Evolutionary conservation across 192 early-diverging fungal species (phyloP).

Genomic region (Backusella psychrophila): DNA sequence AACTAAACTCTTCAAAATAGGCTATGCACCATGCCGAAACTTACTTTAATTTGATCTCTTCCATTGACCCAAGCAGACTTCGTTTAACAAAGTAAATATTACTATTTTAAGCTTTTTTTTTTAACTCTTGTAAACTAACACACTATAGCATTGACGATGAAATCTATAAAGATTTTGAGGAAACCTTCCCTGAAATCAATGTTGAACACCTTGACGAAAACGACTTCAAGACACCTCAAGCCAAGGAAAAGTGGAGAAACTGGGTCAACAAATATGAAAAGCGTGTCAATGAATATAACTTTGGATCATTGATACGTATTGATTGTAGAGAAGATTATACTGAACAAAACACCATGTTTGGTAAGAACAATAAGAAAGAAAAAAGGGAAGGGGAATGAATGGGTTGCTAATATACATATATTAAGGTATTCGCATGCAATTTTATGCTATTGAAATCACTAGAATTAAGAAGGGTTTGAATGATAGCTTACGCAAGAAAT

Average conservation of each 20-base stretch:
- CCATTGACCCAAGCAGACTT: slow-evolving; percentile 70
- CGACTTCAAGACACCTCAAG: slow-evolving; percentile 76
- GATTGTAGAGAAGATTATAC: slow-evolving; percentile 77
- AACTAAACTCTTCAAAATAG: slow-evolving; percentile 8
- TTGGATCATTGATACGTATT: slow-evolving; percentile 86
- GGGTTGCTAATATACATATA: no score
- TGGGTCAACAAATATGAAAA: slow-evolving; percentile 89
- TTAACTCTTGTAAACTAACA: not conserved
- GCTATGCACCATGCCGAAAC: slow-evolving; percentile 95
- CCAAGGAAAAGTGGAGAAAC: slow-evolving; percentile 87
- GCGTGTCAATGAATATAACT: slow-evolving; percentile 88
- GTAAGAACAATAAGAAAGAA: slow-evolving; percentile 39
- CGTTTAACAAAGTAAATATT: slow-evolving; percentile 70
- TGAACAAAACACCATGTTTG: slow-evolving; percentile 89
- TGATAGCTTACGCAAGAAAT: slow-evolving; percentile 36
- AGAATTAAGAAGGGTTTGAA: slow-evolving; percentile 87
- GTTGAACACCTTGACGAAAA: slow-evolving; percentile 67
- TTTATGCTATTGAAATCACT: slow-evolving; percentile 90
- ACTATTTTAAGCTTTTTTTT: not conserved
- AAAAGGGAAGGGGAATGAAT: not conserved
- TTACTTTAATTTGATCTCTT: slow-evolving; percentile 79
- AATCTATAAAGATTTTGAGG: slow-evolving; percentile 74
- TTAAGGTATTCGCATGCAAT: slow-evolving; percentile 51
- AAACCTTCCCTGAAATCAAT: slow-evolving; percentile 77
- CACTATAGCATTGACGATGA: slow-evolving; percentile 73